Evolutionary conservation across 2,329 filamentous ascomycete species (phyloP).

Genomic region (Drechslera avenae): DNA sequence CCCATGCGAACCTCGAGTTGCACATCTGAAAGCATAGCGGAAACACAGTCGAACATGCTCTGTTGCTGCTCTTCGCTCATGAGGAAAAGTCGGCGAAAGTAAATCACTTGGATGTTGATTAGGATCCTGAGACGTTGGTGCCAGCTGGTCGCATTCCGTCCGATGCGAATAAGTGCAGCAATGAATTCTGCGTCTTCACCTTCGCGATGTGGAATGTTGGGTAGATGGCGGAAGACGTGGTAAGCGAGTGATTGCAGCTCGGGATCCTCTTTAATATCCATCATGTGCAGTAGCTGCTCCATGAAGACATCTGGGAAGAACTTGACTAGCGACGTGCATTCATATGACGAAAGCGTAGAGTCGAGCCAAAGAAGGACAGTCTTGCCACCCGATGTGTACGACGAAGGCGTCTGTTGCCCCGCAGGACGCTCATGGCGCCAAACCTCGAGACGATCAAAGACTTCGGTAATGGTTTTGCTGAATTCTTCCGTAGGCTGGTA

Average conservation of each 20-base stretch:
- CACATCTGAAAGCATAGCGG: slow-evolving; percentile 87
- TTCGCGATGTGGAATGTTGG: slow-evolving; percentile 89
- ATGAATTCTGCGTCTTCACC: slow-evolving; percentile 88
- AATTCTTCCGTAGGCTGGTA: slow-evolving; percentile 82
- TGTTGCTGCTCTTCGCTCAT: slow-evolving; percentile 76
- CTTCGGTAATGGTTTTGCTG: slow-evolving; percentile 68
- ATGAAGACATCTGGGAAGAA: slow-evolving; percentile 93
- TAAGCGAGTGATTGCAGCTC: slow-evolving; percentile 94
- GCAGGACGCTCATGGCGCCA: slow-evolving; percentile 86
- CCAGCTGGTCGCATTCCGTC: slow-evolving; percentile 83
- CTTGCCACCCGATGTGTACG: slow-evolving; percentile 95
- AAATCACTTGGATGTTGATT: slow-evolving; percentile 98
- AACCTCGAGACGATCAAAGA: slow-evolving; percentile 79
- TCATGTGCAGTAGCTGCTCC: slow-evolving; percentile 96
- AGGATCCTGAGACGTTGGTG: slow-evolving; percentile 93
- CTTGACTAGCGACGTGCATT: slow-evolving; percentile 85
- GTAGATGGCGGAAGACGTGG: slow-evolving; percentile 93
- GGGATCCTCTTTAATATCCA: slow-evolving; percentile 98
- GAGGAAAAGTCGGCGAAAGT: slow-evolving; percentile 94
- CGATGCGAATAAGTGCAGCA: slow-evolving; percentile 82
- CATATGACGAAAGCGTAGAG: slow-evolving; percentile 84
- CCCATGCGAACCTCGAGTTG: slow-evolving; percentile 94
- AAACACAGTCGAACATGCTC: slow-evolving; percentile 87
- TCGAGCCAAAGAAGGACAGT: slow-evolving; percentile 96
- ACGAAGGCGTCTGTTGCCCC: slow-evolving; percentile 89